A percentile compares a stretch with the other conserved stretches of the same genome.
Conservation (phyloP, 1,139 yeast species). For the Candida sp. region DNA sequence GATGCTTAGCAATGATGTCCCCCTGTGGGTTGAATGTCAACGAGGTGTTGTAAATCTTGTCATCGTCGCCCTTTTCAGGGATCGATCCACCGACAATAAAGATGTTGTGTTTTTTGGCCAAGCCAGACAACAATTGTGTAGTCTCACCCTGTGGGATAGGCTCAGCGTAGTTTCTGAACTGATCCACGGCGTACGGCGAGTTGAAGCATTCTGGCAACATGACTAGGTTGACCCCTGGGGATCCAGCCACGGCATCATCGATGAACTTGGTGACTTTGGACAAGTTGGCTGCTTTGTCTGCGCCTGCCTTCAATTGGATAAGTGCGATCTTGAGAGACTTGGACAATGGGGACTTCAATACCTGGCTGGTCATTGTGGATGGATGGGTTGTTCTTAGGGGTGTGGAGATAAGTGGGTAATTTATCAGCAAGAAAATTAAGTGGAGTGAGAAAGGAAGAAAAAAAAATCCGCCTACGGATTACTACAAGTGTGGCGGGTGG, state of each 20-base stretch:
- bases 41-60: conserved; percentile 80
- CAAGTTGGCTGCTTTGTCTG: conserved; percentile 64
- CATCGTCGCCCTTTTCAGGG: conserved; percentile 64
- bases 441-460: not conserved
- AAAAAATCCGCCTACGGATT: not conserved
- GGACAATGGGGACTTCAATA: conserved; percentile 36
- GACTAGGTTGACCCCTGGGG: conserved; percentile 60
- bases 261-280: conserved; percentile 53
- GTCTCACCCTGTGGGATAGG: conserved; percentile 73
- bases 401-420: not conserved
- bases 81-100: conserved; percentile 89
- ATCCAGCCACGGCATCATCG: conserved; percentile 51
- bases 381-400: not conserved
- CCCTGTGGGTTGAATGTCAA: conserved; percentile 76
- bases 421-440: not conserved
- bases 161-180: conserved; percentile 88
- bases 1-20: conserved; percentile 78
- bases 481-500: not conserved
- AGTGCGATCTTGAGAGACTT: conserved; percentile 65
- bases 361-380: conserved; percentile 15
- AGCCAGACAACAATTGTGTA: conserved; percentile 56
- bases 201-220: conserved; percentile 93
- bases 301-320: conserved; percentile 76
- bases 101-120: conserved; percentile 67
- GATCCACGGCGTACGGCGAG: conserved; percentile 90